A percentile compares a stretch with the other conserved stretches of the same genome.
phyloP scores from a whole-genome alignment of 495 filamentous ascomycete species.

The Evansstolkia leycettana region DNA sequence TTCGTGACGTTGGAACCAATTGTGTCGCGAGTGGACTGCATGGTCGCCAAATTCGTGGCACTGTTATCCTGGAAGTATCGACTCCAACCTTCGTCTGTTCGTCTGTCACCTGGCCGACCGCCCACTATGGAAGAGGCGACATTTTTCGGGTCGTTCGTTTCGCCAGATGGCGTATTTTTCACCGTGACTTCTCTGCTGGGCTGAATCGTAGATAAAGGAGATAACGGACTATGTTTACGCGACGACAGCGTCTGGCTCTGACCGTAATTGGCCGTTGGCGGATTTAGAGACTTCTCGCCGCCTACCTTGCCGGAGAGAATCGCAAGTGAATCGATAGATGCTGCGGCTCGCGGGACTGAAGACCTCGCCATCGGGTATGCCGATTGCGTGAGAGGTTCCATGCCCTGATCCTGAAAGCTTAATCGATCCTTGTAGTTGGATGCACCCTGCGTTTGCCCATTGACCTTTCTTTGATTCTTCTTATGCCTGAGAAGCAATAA shows the following conservation, averaged over 20 bases:
- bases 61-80: constrained; percentile 45
- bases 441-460: constrained; percentile 39
- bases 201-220: constrained; percentile 24
- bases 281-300: constrained; percentile 23
- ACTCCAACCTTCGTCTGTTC: constrained; percentile 46
- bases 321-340: constrained; percentile 33
- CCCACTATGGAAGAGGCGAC: background rate
- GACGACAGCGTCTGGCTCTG: constrained; percentile 9
- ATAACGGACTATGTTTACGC: constrained; percentile 17
- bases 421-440: constrained; percentile 46
- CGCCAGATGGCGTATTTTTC: background rate
- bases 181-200: constrained; percentile 12
- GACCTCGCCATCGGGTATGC: constrained; percentile 32
- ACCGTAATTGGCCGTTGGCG: constrained; percentile 9
- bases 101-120: constrained; percentile 31
- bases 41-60: constrained; percentile 25
- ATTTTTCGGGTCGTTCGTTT: background rate
- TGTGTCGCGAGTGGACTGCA: constrained; percentile 14
- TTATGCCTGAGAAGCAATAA: constrained; percentile 57
- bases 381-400: constrained; percentile 33
- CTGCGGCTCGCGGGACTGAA: constrained; percentile 28
- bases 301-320: constrained; percentile 30
- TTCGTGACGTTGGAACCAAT: constrained; percentile 18
- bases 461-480: constrained; percentile 39
- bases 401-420: constrained; percentile 53